Percentiles rank a stretch among this genome's conserved stretches.
Evolutionary conservation across 225 moss, liverwort and hornwort species (phyloP).

Genomic region (Ulota crispa): DNA sequence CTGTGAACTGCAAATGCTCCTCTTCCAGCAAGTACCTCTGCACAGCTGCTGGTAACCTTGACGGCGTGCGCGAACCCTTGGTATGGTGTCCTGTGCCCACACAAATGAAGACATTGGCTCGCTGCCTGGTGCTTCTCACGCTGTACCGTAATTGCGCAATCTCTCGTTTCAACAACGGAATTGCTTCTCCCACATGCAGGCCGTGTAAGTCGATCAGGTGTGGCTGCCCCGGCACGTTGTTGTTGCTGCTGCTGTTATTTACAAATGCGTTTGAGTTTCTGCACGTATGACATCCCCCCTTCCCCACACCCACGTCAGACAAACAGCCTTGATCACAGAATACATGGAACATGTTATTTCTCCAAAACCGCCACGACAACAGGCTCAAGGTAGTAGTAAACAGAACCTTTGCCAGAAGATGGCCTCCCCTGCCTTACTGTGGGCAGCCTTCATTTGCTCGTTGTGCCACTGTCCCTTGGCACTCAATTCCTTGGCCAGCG

Average conservation of each 20-base stretch:
- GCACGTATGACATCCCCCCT: neutral
- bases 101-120: slow-evolving; percentile 53
- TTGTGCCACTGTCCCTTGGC: slow-evolving; percentile 72
- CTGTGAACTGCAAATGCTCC: slow-evolving; percentile 54
- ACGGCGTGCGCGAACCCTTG: slow-evolving; percentile 59
- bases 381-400: neutral
- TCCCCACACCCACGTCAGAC: neutral
- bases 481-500: slow-evolving; percentile 65
- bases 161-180: slow-evolving; percentile 64
- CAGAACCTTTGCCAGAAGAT: slow-evolving; percentile 64
- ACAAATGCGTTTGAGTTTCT: slow-evolving; percentile 54
- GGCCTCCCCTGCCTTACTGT: slow-evolving; percentile 66
- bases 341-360: too few species aligned
- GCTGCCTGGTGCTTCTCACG: slow-evolving; percentile 40
- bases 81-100: slow-evolving; percentile 75
- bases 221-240: slow-evolving; percentile 42
- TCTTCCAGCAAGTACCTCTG: slow-evolving; percentile 67
- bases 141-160: slow-evolving; percentile 46
- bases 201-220: slow-evolving; percentile 61
- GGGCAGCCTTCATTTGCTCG: slow-evolving; percentile 69
- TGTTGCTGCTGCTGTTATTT: slow-evolving; percentile 36
- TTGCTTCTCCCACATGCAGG: slow-evolving; percentile 65
- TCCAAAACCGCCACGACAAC: too few species aligned
- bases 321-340: neutral
- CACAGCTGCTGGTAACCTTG: slow-evolving; percentile 60